phyloP scores from a whole-genome alignment of 2,329 filamentous ascomycete species.

The Ceratocystis lukuohia region DNA sequence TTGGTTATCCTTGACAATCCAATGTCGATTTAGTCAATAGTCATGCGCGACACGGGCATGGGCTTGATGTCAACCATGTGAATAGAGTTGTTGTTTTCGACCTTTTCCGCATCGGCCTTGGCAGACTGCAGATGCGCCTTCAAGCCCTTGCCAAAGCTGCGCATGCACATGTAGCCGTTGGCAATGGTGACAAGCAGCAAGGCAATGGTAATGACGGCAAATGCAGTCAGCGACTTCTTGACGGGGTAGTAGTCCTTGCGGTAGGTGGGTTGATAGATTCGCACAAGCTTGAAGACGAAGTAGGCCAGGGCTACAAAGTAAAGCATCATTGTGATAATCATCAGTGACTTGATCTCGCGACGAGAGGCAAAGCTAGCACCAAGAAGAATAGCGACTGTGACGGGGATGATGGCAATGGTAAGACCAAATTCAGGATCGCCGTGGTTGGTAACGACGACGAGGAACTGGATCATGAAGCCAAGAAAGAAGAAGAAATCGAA shows the following conservation, averaged over 20 bases:
- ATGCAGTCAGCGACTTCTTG: constrained; percentile 74
- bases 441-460: constrained; percentile 69
- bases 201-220: constrained; percentile 83
- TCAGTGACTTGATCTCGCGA: constrained; percentile 66
- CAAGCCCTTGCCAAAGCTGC: constrained; percentile 80
- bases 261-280: constrained; percentile 67
- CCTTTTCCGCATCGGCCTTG: constrained; percentile 38
- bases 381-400: constrained; percentile 80
- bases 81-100: constrained; percentile 39
- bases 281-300: constrained; percentile 95
- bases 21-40: constrained; percentile 38
- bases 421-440: constrained; percentile 66
- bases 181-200: constrained; percentile 78
- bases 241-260: constrained; percentile 58
- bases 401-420: constrained; percentile 76
- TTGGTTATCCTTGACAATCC: neutral
- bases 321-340: constrained; percentile 63
- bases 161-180: constrained; percentile 75
- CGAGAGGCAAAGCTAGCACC: constrained; percentile 71
- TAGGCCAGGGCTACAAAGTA: constrained; percentile 85
- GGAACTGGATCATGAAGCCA: constrained; percentile 93
- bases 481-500: constrained; percentile 99
- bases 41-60: constrained; percentile 43
- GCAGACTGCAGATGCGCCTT: constrained; percentile 65
- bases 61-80: constrained; percentile 44